phyloP scores from a whole-genome alignment of 345 rosid species.

The Eucalyptus curtisii region DNA sequence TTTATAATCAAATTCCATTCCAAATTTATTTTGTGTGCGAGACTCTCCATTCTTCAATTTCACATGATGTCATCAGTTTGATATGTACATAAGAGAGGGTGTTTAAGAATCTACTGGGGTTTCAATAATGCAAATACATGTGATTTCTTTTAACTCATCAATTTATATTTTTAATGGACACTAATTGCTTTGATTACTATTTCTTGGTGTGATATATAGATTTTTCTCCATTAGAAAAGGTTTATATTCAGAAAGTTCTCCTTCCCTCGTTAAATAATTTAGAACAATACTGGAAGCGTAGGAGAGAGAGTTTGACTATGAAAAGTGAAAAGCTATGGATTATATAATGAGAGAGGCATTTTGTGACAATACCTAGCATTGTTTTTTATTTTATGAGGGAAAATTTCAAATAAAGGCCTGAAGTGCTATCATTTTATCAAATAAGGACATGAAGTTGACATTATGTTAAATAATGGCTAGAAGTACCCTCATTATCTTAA shows the following conservation, averaged over 20 bases:
- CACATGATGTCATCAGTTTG: neutral
- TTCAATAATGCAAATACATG: neutral
- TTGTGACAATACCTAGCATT: neutral
- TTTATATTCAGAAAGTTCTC: neutral
- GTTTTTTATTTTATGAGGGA: neutral
- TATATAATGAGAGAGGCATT: neutral
- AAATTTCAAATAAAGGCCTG: too few species aligned
- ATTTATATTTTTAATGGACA: neutral
- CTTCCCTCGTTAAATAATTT: neutral
- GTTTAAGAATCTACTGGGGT: neutral
- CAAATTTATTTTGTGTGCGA: neutral
- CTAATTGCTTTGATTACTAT: neutral
- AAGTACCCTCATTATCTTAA: too few species aligned
- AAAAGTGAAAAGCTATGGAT: neutral
- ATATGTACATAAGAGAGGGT: neutral
- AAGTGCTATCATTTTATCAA: too few species aligned
- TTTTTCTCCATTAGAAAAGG: neutral
- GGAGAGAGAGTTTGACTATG: neutral
- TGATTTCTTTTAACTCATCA: neutral
- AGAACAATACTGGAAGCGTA: neutral
- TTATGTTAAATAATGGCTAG: rapidly evolving
- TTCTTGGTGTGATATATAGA: neutral
- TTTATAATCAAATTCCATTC: neutral
- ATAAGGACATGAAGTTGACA: rapidly evolving
- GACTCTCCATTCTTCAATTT: neutral